Conservation (phyloP, 768 basidiomycete genomes). For the Pleurotus pulmonarius region DNA sequence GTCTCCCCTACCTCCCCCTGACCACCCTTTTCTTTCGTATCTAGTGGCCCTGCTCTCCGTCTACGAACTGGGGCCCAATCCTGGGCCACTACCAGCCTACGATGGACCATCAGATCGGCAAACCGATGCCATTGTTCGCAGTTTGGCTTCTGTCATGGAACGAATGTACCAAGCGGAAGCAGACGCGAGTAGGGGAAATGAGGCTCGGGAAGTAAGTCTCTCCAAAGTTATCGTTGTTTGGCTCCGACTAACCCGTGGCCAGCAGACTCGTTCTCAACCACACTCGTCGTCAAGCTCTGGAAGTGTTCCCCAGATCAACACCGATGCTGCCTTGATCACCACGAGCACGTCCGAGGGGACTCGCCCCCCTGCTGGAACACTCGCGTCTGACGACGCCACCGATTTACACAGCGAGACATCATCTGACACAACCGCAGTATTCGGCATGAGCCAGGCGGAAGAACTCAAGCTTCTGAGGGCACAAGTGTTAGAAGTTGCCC, state of each 20-base stretch:
- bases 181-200: slow-evolving; percentile 25
- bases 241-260: background rate
- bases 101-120: slow-evolving; percentile 54
- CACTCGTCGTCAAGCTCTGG: background rate
- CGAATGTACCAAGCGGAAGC: slow-evolving; percentile 58
- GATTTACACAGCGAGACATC: slow-evolving; percentile 24
- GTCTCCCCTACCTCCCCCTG: background rate
- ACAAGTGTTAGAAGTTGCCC: slow-evolving; percentile 80
- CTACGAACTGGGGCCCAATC: slow-evolving; percentile 51
- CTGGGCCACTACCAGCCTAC: slow-evolving; percentile 47
- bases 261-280: background rate
- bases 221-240: background rate
- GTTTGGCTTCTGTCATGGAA: slow-evolving; percentile 43
- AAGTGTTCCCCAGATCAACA: background rate
- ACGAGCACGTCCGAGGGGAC: background rate
- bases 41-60: slow-evolving; percentile 58
- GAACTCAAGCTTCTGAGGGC: slow-evolving; percentile 78
- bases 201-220: slow-evolving; percentile 4
- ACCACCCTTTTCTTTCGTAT: slow-evolving; percentile 31
- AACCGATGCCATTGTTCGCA: slow-evolving; percentile 53
- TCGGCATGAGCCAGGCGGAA: slow-evolving; percentile 66
- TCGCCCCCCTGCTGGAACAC: background rate
- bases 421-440: slow-evolving; percentile 7
- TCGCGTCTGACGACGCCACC: slow-evolving; percentile 24
- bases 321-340: slow-evolving; percentile 19